Conservation (phyloP, 2,329 filamentous ascomycete species). For the Pyrenochaeta sp. region DNA sequence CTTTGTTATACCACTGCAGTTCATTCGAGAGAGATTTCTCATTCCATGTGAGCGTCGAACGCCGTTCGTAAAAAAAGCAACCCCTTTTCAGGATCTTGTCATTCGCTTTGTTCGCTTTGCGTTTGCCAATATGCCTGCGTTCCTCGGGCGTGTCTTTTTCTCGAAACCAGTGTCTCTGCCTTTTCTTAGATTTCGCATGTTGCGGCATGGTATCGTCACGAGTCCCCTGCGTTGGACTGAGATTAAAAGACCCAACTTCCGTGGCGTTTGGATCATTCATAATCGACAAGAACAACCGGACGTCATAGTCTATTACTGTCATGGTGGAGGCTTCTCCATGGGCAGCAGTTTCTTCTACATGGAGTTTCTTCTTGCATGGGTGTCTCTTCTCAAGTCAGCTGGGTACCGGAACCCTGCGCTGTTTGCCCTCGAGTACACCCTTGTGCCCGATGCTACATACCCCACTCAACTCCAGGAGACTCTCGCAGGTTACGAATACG, state of each 20-base stretch:
- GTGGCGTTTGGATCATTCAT: constrained; percentile 74
- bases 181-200: constrained; percentile 77
- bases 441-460: constrained; percentile 77
- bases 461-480: constrained; percentile 77
- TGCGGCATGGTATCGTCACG: constrained; percentile 71
- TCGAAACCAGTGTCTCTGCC: constrained; percentile 75
- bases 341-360: constrained; percentile 82
- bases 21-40: constrained; percentile 66
- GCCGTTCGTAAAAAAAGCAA: constrained; percentile 73
- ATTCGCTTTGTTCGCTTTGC: constrained; percentile 80
- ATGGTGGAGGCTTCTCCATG: constrained; percentile 86
- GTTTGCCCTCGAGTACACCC: constrained; percentile 80
- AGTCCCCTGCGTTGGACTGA: constrained; percentile 71
- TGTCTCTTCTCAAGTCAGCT: constrained; percentile 67
- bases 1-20: constrained; percentile 64
- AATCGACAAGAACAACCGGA: constrained; percentile 70
- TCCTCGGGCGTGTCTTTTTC: constrained; percentile 78
- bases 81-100: constrained; percentile 78
- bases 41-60: constrained; percentile 56
- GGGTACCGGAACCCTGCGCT: constrained; percentile 79
- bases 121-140: constrained; percentile 73
- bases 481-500: constrained; percentile 73
- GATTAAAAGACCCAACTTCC: constrained; percentile 61
- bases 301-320: constrained; percentile 81
- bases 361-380: constrained; percentile 79